Evolutionary conservation across 2,329 filamentous ascomycete genomes (phyloP).

Genomic region (Blastomyces parvus): DNA sequence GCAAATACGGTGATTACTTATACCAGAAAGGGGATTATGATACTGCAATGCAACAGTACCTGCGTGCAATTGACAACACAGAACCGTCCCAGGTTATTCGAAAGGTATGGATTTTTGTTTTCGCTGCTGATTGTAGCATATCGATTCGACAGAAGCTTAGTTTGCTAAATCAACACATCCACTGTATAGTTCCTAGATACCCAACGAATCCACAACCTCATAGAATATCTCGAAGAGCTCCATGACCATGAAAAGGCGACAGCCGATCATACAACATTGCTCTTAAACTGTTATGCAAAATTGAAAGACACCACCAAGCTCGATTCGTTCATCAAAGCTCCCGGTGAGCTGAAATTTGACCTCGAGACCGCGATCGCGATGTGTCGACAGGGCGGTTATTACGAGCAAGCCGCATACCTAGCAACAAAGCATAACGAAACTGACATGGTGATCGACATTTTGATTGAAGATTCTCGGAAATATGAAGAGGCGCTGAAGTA

Average conservation of each 20-base stretch:
- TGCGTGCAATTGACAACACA: constrained; percentile 89
- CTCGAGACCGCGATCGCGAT: constrained; percentile 94
- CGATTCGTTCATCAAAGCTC: constrained; percentile 92
- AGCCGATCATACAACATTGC: constrained; percentile 84
- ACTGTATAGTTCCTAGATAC: constrained; percentile 72
- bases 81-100: constrained; percentile 94
- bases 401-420: constrained; percentile 89
- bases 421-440: constrained; percentile 91
- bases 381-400: constrained; percentile 95
- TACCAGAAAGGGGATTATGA: constrained; percentile 96
- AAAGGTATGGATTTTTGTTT: constrained; percentile 48
- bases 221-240: constrained; percentile 91
- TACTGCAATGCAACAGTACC: constrained; percentile 97
- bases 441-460: constrained; percentile 85
- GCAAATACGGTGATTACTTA: constrained; percentile 85
- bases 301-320: constrained; percentile 94
- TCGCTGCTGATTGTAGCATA: constrained; percentile 32
- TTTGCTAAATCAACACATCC: not conserved
- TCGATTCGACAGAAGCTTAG: constrained; percentile 16
- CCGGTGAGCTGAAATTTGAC: constrained; percentile 90
- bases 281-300: constrained; percentile 96
- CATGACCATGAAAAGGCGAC: constrained; percentile 91
- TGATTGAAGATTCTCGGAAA: constrained; percentile 90
- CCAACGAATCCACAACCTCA: constrained; percentile 92
- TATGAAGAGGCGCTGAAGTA: constrained; percentile 84